Base-by-base conservation (phyloP, 345 rosid species). In the Mangifera indica region DNA sequence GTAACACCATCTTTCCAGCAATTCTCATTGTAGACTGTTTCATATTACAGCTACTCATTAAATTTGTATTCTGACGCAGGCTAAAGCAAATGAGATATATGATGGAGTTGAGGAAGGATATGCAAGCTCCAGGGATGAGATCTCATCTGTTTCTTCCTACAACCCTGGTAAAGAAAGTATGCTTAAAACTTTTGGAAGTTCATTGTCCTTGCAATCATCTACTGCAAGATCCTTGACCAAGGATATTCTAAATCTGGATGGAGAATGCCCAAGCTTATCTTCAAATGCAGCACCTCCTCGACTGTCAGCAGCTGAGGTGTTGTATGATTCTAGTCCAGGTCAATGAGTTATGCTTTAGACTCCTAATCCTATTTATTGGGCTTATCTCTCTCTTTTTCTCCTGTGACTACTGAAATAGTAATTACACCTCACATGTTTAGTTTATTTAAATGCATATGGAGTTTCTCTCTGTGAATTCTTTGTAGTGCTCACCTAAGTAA, bases 81-180 rank as follows among this genome's bases (percentile, higher is more conserved):
- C 79, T 72, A 86, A 89, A 84, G 96, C 85, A 70, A 88, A 85
- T 87, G 97, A 91, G 57, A 65, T 75, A 76, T 80, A 83, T 69
- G 91, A 91, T 56, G 86, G 83, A 72, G 81, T 81, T 67, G 97
- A 89, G 76, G 97, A 92, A 71, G 99, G 91, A 22, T 89, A 91
- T 80, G 96, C 89, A 64, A 95, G 99, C 84, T 89, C 93, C 66
- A 87, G 88, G 66, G 99, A 95, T 87, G 99, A 91, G 81, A 75
- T 88, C 67, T 89, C 89, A 40, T 91, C 98, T 74, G 87, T 92
- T 81, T 95, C 98, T 53, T 92, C 98, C 63, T 95, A 80, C 78
- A 89, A 84, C 77, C 83, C 77, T 15, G 66, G 73, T 54, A 91
- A 82, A 87, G 93, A 92, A 83, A 84, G 75, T 74, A 22, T 89